Evolutionary conservation across 2,329 filamentous ascomycete genomes (phyloP), one percentile per base, ranked within the genome.

Genomic region (Stachybotrys chartarum): DNA sequence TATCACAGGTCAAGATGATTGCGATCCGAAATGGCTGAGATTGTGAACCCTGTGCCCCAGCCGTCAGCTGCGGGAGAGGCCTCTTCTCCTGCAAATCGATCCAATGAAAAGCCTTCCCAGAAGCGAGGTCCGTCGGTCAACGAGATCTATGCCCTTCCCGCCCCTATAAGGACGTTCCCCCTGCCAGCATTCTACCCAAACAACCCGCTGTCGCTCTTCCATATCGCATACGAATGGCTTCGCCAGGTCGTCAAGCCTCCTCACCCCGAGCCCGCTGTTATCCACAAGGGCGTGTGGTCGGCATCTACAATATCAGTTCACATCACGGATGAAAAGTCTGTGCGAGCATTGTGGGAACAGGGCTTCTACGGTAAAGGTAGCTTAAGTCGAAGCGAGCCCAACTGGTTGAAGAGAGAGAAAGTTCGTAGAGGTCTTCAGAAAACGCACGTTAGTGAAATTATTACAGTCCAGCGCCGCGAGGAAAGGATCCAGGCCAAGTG

Each of bases 341-440:
- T 95, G 59, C 81, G 88, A 54, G 90, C 87, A 1, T 73, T 99
- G 30, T 99, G 95, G 94, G 90, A 96, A 71, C 90, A 95, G 75
- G 94, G 94, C 6, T 99, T 99, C 73, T 99, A 93, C 71, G 95
- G 95, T 51, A 97, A 97, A 71, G 94, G 94, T 49, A 93, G 79
- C 63, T 76, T 97, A 56, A 97, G 92, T 75, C 85, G 95, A 64
- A 97, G 92, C 77, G 93, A 99, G 70, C 93, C 93, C 3, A 94
- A 86, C 62, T 99, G 94, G 94, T 72, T 96, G 52, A 88, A 89
- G 60, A 81, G 88, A 59, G 91, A 96, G 71, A 87, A 90, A 70
- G 85, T 87, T 31, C 82, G 87, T 52, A 80, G 80, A 57, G 88
- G 88, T 11, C 71, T 85, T 16, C 74, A 85, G 30, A 80, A 83